Evolutionary conservation across 768 basidiomycete species (phyloP).

Genomic region (Pleurotus ostreatus): DNA sequence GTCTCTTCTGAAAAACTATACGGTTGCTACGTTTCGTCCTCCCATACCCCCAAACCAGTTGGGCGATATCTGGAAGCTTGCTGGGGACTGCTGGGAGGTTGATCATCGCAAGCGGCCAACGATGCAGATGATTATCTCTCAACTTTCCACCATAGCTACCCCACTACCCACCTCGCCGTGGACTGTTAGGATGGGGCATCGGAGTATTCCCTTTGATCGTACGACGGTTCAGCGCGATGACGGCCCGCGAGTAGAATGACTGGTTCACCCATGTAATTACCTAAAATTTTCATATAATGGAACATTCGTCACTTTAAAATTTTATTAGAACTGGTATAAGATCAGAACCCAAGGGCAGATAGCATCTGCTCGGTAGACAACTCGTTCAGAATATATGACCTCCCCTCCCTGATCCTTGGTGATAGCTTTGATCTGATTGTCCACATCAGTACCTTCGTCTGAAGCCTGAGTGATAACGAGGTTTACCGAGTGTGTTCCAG

Average conservation of each 20-base stretch:
- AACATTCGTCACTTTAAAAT: no score
- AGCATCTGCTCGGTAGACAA: slow-evolving; percentile 1
- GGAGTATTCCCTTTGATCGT: no score
- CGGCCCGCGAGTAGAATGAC: no score
- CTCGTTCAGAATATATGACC: neutral
- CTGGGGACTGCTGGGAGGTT: slow-evolving; percentile 5
- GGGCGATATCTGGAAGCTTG: slow-evolving; percentile 7
- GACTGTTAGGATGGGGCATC: no score
- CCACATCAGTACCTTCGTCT: neutral
- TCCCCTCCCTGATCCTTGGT: neutral
- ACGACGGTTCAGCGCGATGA: no score
- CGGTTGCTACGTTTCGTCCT: neutral
- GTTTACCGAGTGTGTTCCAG: neutral
- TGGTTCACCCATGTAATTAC: no score
- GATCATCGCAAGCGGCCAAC: slow-evolving; percentile 1
- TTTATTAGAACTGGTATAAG: neutral
- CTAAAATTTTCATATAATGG: no score
- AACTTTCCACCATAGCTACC: neutral
- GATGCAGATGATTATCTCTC: neutral
- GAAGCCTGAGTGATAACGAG: neutral
- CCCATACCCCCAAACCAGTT: neutral
- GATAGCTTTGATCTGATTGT: neutral
- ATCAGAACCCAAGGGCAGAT: slow-evolving; percentile 8
- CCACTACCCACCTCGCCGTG: no score
- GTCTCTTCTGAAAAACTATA: no score